phyloP scores from a whole-genome alignment of 1,284 basidiomycete genomes.

The Ustilago bromivora region DNA sequence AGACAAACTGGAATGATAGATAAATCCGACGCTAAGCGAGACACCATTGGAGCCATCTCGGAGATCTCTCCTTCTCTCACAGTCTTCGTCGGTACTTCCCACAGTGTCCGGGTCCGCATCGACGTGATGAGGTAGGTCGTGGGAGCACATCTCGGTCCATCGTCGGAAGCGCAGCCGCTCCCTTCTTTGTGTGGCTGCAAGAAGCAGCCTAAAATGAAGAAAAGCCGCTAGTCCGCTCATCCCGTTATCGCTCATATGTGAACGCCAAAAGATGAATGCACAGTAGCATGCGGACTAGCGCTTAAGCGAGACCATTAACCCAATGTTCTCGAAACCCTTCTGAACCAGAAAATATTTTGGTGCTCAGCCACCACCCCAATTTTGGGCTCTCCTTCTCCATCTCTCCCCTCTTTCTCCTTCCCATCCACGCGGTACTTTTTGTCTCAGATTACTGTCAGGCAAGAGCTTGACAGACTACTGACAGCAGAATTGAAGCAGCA shows the following conservation, averaged over 20 bases:
- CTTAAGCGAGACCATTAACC: slow-evolving; percentile 14
- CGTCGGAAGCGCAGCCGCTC: slow-evolving; percentile 8
- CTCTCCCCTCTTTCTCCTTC: too few relatives aligned
- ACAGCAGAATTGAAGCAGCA: neutral
- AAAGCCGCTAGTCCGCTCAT: neutral
- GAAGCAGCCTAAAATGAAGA: neutral
- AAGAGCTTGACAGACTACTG: neutral
- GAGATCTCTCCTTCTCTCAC: neutral
- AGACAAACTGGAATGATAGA: neutral
- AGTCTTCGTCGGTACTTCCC: neutral
- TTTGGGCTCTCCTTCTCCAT: neutral
- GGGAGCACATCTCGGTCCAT: neutral
- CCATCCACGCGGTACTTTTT: neutral
- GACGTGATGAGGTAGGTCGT: neutral
- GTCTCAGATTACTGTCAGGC: neutral
- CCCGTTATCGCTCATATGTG: slow-evolving; percentile 1
- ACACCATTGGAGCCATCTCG: slow-evolving; percentile 6
- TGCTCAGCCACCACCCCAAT: slow-evolving; percentile 6
- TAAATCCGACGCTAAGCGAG: slow-evolving; percentile 9
- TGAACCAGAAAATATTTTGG: neutral
- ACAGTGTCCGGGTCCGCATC: neutral
- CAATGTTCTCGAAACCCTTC: neutral
- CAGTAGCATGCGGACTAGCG: slow-evolving; percentile 8
- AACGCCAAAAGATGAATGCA: neutral
- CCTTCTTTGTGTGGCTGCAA: neutral